A percentile compares a stretch with the other conserved stretches of the same genome.
phyloP scores from a whole-genome alignment of 495 filamentous ascomycete species.

The Tirmania nivea region DNA sequence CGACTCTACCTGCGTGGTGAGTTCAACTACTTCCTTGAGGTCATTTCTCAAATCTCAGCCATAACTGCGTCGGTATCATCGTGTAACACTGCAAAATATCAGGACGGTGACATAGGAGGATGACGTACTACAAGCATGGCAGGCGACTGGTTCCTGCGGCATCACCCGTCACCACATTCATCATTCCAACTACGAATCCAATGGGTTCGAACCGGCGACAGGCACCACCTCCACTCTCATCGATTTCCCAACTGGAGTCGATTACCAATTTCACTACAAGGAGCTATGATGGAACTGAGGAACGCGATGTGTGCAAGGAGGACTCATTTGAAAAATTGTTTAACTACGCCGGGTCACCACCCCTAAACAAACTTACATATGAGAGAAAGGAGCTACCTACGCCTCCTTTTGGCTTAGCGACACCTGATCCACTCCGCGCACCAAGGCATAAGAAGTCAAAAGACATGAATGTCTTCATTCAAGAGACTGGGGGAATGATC shows the following conservation, averaged over 20 bases:
- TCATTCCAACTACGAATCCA: neutral
- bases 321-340: neutral
- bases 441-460: neutral
- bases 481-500: neutral
- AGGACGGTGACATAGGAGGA: too few species aligned
- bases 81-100: too few species aligned
- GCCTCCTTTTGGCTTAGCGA: neutral
- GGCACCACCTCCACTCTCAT: neutral
- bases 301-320: too few species aligned
- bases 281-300: too few species aligned
- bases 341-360: neutral
- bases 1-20: too few species aligned
- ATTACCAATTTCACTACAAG: too few species aligned
- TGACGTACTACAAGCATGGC: neutral
- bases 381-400: neutral
- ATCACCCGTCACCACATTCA: neutral
- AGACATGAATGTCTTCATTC: neutral
- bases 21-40: too few species aligned
- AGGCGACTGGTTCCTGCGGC: neutral
- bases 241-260: neutral
- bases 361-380: neutral
- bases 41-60: too few species aligned
- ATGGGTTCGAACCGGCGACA: neutral
- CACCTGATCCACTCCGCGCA: neutral
- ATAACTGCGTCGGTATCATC: too few species aligned